These are phyloP conservation scores for Pichia gijzeniarum DNA, from an alignment of 805 yeast species.

Conservation along the genomic window DNA sequence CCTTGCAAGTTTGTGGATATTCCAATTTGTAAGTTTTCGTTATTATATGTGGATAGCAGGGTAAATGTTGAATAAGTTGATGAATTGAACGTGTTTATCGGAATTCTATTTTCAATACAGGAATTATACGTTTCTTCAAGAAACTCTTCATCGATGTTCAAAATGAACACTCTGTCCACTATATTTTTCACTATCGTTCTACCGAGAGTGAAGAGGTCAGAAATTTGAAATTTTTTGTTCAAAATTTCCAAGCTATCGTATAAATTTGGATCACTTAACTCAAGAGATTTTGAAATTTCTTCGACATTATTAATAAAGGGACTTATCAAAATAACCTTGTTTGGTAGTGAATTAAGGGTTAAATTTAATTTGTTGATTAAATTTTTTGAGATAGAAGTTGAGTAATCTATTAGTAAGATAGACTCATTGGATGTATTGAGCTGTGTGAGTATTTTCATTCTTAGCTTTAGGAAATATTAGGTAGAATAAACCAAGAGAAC, in stretches of 20 bases:
- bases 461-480: background rate
- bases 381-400: slow-evolving; percentile 8
- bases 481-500: background rate
- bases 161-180: slow-evolving; percentile 74
- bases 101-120: slow-evolving; percentile 65
- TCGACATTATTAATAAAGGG: background rate
- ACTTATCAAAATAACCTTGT: slow-evolving; percentile 5
- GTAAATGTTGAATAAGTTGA: slow-evolving; percentile 72
- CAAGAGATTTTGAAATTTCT: slow-evolving; percentile 1
- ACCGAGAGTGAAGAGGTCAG: slow-evolving; percentile 52
- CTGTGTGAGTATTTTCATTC: slow-evolving; percentile 11
- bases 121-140: slow-evolving; percentile 38
- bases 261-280: background rate
- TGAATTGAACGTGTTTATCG: slow-evolving; percentile 72
- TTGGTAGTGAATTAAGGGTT: slow-evolving; percentile 5
- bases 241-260: slow-evolving; percentile 10
- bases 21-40: slow-evolving; percentile 71
- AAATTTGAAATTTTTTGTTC: slow-evolving; percentile 30
- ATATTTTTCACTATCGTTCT: slow-evolving; percentile 53
- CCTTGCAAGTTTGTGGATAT: slow-evolving; percentile 86
- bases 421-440: slow-evolving; percentile 7
- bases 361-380: slow-evolving; percentile 7
- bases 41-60: slow-evolving; percentile 59
- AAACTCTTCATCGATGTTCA: slow-evolving; percentile 21
- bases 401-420: slow-evolving; percentile 8